Base-by-base conservation (phyloP, 1,139 yeast genomes). In the Saccharomyces hybrid region DNA sequence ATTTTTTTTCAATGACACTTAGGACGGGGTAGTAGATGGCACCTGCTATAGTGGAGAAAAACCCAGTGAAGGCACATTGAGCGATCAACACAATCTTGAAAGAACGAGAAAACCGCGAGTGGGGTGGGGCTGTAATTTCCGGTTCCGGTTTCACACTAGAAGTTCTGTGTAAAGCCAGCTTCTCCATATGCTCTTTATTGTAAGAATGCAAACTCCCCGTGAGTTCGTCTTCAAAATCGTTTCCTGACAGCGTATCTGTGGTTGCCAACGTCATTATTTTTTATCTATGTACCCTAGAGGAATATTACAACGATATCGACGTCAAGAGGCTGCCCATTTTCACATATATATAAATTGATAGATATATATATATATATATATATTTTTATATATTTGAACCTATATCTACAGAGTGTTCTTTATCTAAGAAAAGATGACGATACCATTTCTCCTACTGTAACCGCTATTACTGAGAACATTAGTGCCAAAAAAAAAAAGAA, bases 21-120 rank as follows among this genome's bases (percentile, higher is more conserved):
- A 88, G 69, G 0, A 88, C 89, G 0, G 95, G 95, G 66, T 84
- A 83, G 64, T 84, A 87, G 26, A 87, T 84, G 0, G 93, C 83
- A 55, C 82, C 78, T 2, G 88, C 80, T n/a, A 84, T 70, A 0
- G 88, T 74, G 0, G 93, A 84, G 71, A 84, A 81, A 32, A 82
- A 65, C 0, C 84, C 83, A 1, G 78, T 72, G 9, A 71, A 59
- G 0, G 84, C 73, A 48, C 79, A 72, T 2, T 79, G 61, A 0
- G 69, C 51, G 0, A 78, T 74, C 14, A 81, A 61, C 5, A 68
- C 28, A 41, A 64, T 55, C 54, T 74, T 71, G 56, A 78, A 81
- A 1, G 53, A 38, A 1, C 53, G 52, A 0, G 72, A 66, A 48
- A 77, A 70, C 2, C 78, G 71, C 0, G 82, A 60, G 51, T 64